These are phyloP conservation scores for Trichoderma gracile DNA, from an alignment of 2,329 filamentous ascomycete genomes.

Conservation along the genomic window DNA sequence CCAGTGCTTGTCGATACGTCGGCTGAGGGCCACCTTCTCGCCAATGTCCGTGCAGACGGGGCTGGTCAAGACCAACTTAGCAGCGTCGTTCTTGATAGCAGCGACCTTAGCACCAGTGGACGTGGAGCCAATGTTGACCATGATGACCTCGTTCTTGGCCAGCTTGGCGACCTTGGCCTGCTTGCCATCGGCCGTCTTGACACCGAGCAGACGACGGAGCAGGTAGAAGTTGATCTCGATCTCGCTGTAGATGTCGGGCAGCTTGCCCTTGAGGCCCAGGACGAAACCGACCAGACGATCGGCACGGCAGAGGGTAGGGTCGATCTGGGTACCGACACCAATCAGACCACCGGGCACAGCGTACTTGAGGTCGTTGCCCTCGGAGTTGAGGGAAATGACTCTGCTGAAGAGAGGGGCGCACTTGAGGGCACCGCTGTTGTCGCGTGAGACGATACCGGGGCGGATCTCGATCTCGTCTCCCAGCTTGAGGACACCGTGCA, in stretches of 20 bases:
- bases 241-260: constrained; percentile 97
- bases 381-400: constrained; percentile 92
- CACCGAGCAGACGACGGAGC: constrained; percentile 88
- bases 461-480: constrained; percentile 98
- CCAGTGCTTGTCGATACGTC: constrained; percentile 99
- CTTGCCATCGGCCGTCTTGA: constrained; percentile 97
- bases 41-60: constrained; percentile 96
- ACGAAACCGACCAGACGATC: constrained; percentile 99
- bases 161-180: constrained; percentile 99
- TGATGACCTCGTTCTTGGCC: constrained; percentile 97
- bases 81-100: constrained; percentile 95
- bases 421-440: constrained; percentile 89
- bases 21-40: constrained; percentile 94
- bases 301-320: constrained; percentile 96
- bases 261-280: constrained; percentile 86
- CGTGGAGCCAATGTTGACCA: constrained; percentile 99
- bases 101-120: constrained; percentile 97
- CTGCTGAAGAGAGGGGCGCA: constrained; percentile 97
- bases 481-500: constrained; percentile 95
- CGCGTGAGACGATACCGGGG: constrained; percentile 96
- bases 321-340: constrained; percentile 95
- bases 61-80: constrained; percentile 88
- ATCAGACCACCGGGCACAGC: constrained; percentile 97
- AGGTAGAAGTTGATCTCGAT: constrained; percentile 99
- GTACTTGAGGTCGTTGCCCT: constrained; percentile 98